Base-by-base conservation (phyloP, 176 grass and related monocot genomes). In the Alopecurus myosuroides region DNA sequence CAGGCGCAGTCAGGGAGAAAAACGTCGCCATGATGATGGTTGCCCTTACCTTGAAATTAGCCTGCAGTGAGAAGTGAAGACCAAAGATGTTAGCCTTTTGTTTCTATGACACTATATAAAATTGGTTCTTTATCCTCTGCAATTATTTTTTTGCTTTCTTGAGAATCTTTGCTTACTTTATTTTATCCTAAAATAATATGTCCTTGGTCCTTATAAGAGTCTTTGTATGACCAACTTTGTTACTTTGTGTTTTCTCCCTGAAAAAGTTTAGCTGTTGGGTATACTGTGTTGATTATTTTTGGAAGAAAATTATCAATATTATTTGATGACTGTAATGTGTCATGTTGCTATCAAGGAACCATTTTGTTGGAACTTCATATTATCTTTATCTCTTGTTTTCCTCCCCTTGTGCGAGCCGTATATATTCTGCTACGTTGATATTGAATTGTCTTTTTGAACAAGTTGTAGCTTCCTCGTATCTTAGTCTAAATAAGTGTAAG, bases 1-100 rank as follows among this genome's bases (percentile, higher is more conserved):
- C 17, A n/a, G 96, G 96, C 73, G 93, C 85, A 17, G 93, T 98
- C n/a, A 94, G 87, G 30, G 96, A 98, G 93, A 98, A 98, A 86
- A 95, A 98, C 22, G 53, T 82, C 62, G 96, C 88, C 96, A 98
- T 98, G 56, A 94, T 76, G 79, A 90, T 17, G 3, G 93, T 98
- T 31, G 93, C 91, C 85, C 70, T 90, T 35, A 87, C 82, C 84
- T 88, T 98, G 74, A 98, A 98, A 84, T 90, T 94, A 45, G 96
- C 96, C 96, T 98, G 90, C 81, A 74, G 61, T 42, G 5, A 84
- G 70, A 83, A 79, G 63, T 18, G 14, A 37, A 6, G 49, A 62
- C 19, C 25, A 84, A 80, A 45, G 4, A 70, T 76, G 40, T 91
- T 81, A 87, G 29, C 0, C 51, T 80, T 83, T 60, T 81, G 62